Conservation (phyloP, 2,329 filamentous ascomycete species). For the Didymella sp. region DNA sequence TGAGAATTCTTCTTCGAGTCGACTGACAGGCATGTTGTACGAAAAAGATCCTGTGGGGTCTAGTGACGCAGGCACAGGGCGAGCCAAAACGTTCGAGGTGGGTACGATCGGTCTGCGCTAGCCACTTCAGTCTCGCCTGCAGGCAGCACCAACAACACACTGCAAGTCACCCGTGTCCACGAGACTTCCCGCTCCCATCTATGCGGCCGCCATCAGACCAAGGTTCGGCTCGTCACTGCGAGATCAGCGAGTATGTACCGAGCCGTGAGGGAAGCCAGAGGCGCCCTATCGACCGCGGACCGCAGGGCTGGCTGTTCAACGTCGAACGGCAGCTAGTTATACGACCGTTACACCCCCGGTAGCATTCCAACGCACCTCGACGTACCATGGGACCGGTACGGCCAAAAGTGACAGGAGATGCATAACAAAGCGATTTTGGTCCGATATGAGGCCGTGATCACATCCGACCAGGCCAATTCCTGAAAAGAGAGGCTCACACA, state of each 20-base stretch:
- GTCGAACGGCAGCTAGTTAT: slow-evolving; percentile 17
- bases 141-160: slow-evolving; percentile 11
- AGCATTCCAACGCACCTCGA: slow-evolving; percentile 18
- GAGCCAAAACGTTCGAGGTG: slow-evolving; percentile 7
- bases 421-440: slow-evolving; percentile 12
- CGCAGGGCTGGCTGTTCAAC: slow-evolving; percentile 15
- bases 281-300: slow-evolving; percentile 10
- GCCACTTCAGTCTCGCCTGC: slow-evolving; percentile 6
- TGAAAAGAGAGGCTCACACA: slow-evolving; percentile 3
- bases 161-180: slow-evolving; percentile 15
- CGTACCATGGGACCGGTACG: slow-evolving; percentile 17
- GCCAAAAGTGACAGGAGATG: slow-evolving; percentile 14
- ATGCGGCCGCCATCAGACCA: slow-evolving; percentile 16
- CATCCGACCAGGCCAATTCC: slow-evolving; percentile 3
- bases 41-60: slow-evolving; percentile 14
- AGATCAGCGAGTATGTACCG: slow-evolving; percentile 7
- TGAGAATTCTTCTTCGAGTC: slow-evolving; percentile 19
- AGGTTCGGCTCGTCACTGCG: slow-evolving; percentile 12
- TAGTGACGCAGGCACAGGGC: slow-evolving; percentile 20
- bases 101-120: slow-evolving; percentile 9
- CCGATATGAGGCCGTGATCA: slow-evolving; percentile 12
- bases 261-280: slow-evolving; percentile 6
- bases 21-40: slow-evolving; percentile 18
- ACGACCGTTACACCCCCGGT: slow-evolving; percentile 20
- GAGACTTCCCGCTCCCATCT: slow-evolving; percentile 12